Conservation (phyloP, 371 early-diverging fungal species). For the Syncephalastrum racemosum region DNA sequence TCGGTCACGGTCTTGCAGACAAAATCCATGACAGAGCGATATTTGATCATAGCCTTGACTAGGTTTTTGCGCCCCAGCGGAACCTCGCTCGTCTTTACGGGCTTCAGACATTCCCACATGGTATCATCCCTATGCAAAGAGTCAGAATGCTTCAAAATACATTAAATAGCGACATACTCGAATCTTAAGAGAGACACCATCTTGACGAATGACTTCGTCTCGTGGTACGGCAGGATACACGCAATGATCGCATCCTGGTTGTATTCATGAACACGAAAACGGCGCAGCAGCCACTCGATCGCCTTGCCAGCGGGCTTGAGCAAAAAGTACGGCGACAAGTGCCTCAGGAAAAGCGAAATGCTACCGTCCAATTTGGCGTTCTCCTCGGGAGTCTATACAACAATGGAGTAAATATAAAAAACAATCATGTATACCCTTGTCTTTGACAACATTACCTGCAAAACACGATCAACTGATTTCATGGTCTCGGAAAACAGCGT, state of each 20-base stretch:
- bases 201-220: conserved; percentile 83
- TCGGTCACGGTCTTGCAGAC: conserved; percentile 60
- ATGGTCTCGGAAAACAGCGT: conserved; percentile 82
- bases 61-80: conserved; percentile 65
- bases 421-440: background rate
- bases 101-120: conserved; percentile 68
- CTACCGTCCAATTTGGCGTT: conserved; percentile 78
- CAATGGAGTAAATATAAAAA: conserved; percentile 5
- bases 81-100: conserved; percentile 56
- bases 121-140: conserved; percentile 43
- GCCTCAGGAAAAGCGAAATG: conserved; percentile 71
- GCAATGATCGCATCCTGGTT: conserved; percentile 79
- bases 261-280: conserved; percentile 86
- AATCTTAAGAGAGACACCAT: conserved; percentile 73
- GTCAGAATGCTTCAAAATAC: background rate
- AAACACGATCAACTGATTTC: conserved; percentile 79
- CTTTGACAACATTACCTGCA: conserved; percentile 43
- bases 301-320: conserved; percentile 82
- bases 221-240: conserved; percentile 90
- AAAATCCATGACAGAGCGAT: conserved; percentile 65
- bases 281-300: conserved; percentile 91
- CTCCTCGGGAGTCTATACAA: conserved; percentile 70
- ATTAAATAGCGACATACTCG: conserved; percentile 41
- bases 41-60: conserved; percentile 57
- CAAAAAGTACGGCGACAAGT: conserved; percentile 83